Conservation (phyloP, 1,284 basidiomycete species). For the Microbotryum intermedium region DNA sequence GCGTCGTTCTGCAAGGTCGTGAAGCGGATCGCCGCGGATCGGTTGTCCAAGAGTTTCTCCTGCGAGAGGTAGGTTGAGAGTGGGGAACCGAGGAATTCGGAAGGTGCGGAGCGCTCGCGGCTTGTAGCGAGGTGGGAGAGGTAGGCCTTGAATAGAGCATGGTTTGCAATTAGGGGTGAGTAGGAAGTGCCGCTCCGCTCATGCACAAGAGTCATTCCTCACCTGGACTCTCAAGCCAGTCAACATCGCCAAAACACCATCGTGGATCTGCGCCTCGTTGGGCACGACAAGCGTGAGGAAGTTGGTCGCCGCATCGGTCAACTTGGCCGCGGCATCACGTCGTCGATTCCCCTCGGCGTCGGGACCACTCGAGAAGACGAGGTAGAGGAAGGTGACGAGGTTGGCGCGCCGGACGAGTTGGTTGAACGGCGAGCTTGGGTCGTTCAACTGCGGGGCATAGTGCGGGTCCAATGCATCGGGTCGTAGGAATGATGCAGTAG, state of each 20-base stretch:
- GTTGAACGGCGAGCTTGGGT: no score
- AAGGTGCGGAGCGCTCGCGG: not conserved
- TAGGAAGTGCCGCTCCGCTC: no score
- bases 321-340: no score
- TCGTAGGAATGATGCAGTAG: no score
- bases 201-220: not conserved
- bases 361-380: conserved; percentile 10
- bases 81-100: not conserved
- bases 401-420: conserved; percentile 9
- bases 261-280: not conserved
- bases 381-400: conserved; percentile 13
- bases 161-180: no score
- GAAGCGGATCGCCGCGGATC: not conserved
- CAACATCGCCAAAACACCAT: conserved; percentile 1
- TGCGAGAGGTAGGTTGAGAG: not conserved
- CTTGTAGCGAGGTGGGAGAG: not conserved
- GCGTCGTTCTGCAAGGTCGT: not conserved
- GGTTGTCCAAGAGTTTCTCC: not conserved
- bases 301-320: no score
- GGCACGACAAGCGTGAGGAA: not conserved
- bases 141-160: conserved; percentile 9
- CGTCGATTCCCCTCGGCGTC: not conserved
- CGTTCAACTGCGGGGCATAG: no score
- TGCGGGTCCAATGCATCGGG: no score
- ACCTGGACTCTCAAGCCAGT: conserved; percentile 18